These are phyloP conservation scores for Aspergillus awamori DNA, from an alignment of 2,329 filamentous ascomycete species.

Conservation along the genomic window DNA sequence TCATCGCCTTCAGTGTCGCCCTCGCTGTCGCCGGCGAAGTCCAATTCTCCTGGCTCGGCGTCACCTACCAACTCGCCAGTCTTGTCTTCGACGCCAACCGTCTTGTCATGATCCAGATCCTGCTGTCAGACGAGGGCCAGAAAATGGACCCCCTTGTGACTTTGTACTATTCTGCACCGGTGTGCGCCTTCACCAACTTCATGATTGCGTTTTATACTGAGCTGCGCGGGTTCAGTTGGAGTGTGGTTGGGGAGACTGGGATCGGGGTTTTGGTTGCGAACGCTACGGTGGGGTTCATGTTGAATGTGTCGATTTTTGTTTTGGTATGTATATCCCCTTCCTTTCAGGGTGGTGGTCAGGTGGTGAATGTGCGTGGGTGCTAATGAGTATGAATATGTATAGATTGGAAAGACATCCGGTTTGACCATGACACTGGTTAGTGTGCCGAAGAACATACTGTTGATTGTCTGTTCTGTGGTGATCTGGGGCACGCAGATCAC, in stretches of 20 bases:
- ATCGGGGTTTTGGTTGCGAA: conserved; percentile 67
- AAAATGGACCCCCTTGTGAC: conserved; percentile 85
- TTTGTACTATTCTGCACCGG: conserved; percentile 85
- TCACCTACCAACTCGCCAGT: conserved; percentile 68
- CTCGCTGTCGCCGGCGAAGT: conserved; percentile 93
- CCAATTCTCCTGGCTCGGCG: conserved; percentile 68
- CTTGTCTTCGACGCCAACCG: conserved; percentile 77
- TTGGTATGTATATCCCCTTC: conserved; percentile 59
- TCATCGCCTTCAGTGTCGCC: conserved; percentile 88
- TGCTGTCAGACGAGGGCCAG: conserved; percentile 72
- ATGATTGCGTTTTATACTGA: conserved; percentile 67
- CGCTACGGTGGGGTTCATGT: conserved; percentile 71
- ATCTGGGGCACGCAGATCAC: conserved; percentile 73
- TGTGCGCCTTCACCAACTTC: conserved; percentile 76
- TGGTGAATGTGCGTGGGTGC: neutral
- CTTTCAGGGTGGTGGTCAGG: neutral
- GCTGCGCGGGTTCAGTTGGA: conserved; percentile 53
- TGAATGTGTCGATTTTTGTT: conserved; percentile 81
- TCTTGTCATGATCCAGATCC: conserved; percentile 77
- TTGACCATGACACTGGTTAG: conserved; percentile 80
- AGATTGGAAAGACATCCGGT: conserved; percentile 84
- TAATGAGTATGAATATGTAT: neutral
- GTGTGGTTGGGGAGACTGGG: conserved; percentile 9
- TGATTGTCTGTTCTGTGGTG: conserved; percentile 71
- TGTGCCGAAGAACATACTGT: conserved; percentile 81